Evolutionary conservation across 768 basidiomycete species (phyloP).

Genomic region (Boletus insuetus): DNA sequence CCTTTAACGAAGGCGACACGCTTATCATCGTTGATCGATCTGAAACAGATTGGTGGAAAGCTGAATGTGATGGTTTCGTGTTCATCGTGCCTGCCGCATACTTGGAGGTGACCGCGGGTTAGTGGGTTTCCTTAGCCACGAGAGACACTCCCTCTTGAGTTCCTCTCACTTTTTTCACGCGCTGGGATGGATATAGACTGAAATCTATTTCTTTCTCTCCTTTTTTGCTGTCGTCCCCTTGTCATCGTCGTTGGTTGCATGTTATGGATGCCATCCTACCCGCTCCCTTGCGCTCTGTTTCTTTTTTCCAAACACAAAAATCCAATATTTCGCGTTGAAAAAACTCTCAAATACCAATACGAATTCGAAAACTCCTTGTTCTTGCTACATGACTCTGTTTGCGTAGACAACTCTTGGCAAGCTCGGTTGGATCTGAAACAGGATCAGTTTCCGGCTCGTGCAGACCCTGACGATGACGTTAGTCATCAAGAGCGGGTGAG

Average conservation of each 20-base stretch:
- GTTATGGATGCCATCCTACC: constrained; percentile 10
- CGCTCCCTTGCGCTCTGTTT: constrained; percentile 1
- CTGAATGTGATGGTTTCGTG: constrained; percentile 79
- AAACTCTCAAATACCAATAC: constrained; percentile 14
- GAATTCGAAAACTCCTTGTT: constrained; percentile 9
- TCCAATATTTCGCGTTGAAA: neutral
- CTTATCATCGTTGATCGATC: constrained; percentile 77
- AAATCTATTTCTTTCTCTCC: constrained; percentile 59
- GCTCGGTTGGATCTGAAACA: neutral
- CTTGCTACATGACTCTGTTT: constrained; percentile 9
- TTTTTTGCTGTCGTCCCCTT: constrained; percentile 25
- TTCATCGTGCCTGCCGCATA: constrained; percentile 93
- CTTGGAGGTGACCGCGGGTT: constrained; percentile 84
- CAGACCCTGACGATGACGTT: constrained; percentile 1
- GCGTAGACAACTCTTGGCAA: neutral
- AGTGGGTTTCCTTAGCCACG: constrained; percentile 51
- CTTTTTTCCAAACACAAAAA: neutral
- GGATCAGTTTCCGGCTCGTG: neutral
- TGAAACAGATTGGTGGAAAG: constrained; percentile 96
- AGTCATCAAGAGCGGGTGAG: constrained; percentile 5
- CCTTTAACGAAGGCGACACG: constrained; percentile 77
- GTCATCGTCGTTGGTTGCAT: constrained; percentile 11
- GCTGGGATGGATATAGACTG: constrained; percentile 65
- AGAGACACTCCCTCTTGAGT: constrained; percentile 47
- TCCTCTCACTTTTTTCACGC: constrained; percentile 46